Base-by-base conservation (phyloP, 495 filamentous ascomycete genomes). In the Aspergillus asperescens region DNA sequence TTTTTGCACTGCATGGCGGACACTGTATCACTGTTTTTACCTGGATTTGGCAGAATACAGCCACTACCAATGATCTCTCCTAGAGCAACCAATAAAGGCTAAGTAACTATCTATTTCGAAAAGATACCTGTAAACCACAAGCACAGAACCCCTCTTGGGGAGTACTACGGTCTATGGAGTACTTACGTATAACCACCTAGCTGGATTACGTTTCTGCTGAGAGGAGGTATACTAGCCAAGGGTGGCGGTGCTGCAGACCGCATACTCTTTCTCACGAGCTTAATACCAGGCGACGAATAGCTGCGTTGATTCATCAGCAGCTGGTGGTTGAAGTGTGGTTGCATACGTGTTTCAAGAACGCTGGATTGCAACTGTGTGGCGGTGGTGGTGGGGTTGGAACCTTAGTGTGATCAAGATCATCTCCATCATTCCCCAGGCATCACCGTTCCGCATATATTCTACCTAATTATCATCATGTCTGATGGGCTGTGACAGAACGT, bases 201-300 rank as follows among this genome's bases (percentile, higher is more conserved):
- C n/a, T n/a, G n/a, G 39, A 42, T 42, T 42, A 42, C 39, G 39
- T 42, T 22, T 24, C 39, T 27, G 23, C 22, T 25, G 20, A 27
- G 13, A 25, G 9, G 23, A 43, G 9, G 25, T 32, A 5, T 6
- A 32, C 18, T 3, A 40, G 51, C 51, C 42, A 54, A 54, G 51
- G 23, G 51, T 54, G 51, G 51, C 51, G 51, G 51, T 54, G 51
- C 51, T 47, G 42, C 29, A 25, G 18, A 29, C 22, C 27, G 50
- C 42, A 32, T 47, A 35, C 15, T 35, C 20, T 23, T 22, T 38
- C 32, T 32, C 35, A 37, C 31, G 35, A 54, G 51, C 51, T 54
- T 54, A 46, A 54, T 18, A 5, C 32, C 9, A 20, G 24, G 7
- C 27, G 31, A 38, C 51, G 51, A 54, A 54, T 54, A 23, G 24